Conservation (phyloP, 2,329 filamentous ascomycete genomes). For the Epicoccum nigrum region DNA sequence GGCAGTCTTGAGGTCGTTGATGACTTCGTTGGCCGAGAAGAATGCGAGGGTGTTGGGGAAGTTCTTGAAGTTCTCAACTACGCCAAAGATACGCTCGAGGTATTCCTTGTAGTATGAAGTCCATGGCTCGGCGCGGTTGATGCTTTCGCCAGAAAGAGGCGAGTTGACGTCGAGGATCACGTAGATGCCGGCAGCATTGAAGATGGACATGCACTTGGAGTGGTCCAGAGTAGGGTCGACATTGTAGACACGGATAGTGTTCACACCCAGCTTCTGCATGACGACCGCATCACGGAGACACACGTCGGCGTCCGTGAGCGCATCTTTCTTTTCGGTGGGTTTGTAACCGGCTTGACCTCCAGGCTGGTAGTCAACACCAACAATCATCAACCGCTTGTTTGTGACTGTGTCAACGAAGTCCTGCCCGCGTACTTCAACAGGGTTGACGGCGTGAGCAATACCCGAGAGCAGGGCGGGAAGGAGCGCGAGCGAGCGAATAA, state of each 20-base stretch:
- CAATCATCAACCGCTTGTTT: conserved; percentile 64
- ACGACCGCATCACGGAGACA: conserved; percentile 68
- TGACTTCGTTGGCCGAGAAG: conserved; percentile 72
- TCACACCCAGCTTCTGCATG: conserved; percentile 68
- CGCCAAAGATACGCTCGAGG: conserved; percentile 63
- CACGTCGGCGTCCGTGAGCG: conserved; percentile 61
- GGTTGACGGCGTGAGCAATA: conserved; percentile 59
- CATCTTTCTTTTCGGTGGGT: conserved; percentile 56
- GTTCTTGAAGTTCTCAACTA: conserved; percentile 70
- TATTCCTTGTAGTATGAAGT: conserved; percentile 63
- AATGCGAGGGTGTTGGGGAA: conserved; percentile 71
- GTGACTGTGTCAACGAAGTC: conserved; percentile 67
- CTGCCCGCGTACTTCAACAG: conserved; percentile 63
- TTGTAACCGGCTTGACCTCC: conserved; percentile 66
- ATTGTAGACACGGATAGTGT: conserved; percentile 71
- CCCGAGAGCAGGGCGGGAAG: conserved; percentile 45
- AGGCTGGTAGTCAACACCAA: conserved; percentile 67
- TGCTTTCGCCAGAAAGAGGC: conserved; percentile 60
- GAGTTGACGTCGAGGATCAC: conserved; percentile 71
- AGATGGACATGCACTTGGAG: conserved; percentile 67
- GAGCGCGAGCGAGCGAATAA: conserved; percentile 35
- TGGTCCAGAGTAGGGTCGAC: conserved; percentile 65
- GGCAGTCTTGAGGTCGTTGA: conserved; percentile 63
- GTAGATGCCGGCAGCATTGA: conserved; percentile 71
- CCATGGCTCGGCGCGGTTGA: conserved; percentile 62